Conservation (phyloP, 1,284 basidiomycete species). For the Rhodotorula glutinis region DNA sequence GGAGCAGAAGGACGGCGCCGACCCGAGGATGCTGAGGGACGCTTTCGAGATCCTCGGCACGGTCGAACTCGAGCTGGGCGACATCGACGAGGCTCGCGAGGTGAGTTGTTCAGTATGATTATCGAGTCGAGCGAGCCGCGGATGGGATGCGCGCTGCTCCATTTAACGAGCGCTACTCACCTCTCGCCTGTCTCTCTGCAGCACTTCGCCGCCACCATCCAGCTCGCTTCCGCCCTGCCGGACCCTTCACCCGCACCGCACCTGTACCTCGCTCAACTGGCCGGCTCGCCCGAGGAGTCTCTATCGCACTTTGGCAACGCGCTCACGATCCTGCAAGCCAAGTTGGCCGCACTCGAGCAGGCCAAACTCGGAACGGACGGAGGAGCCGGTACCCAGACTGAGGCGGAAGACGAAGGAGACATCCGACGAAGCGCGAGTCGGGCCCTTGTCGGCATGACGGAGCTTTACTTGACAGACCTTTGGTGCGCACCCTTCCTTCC, state of each 20-base stretch:
- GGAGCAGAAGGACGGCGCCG: constrained; percentile 56
- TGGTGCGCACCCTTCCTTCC: constrained; percentile 61
- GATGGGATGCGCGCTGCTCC: background rate
- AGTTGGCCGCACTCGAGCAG: constrained; percentile 54
- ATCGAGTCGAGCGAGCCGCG: background rate
- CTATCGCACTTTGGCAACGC: constrained; percentile 78
- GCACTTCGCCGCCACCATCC: constrained; percentile 66
- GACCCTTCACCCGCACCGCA: constrained; percentile 74
- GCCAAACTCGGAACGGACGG: constrained; percentile 39
- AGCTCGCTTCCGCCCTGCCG: constrained; percentile 58
- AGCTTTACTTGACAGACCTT: constrained; percentile 95
- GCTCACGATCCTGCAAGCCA: constrained; percentile 66
- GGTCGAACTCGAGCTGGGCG: constrained; percentile 59
- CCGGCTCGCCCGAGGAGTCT: constrained; percentile 69
- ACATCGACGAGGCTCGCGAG: constrained; percentile 67
- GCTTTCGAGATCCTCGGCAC: constrained; percentile 42
- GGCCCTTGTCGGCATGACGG: constrained; percentile 87
- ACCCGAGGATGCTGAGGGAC: constrained; percentile 45
- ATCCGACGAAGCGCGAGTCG: constrained; percentile 69
- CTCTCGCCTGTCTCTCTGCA: constrained; percentile 44
- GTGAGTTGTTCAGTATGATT: constrained; percentile 53
- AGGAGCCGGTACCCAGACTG: constrained; percentile 58
- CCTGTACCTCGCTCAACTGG: constrained; percentile 85
- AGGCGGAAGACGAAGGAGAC: constrained; percentile 56
- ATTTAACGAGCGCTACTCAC: background rate